phyloP scores from a whole-genome alignment of 2,329 filamentous ascomycete species.

The Fusarium sp. region DNA sequence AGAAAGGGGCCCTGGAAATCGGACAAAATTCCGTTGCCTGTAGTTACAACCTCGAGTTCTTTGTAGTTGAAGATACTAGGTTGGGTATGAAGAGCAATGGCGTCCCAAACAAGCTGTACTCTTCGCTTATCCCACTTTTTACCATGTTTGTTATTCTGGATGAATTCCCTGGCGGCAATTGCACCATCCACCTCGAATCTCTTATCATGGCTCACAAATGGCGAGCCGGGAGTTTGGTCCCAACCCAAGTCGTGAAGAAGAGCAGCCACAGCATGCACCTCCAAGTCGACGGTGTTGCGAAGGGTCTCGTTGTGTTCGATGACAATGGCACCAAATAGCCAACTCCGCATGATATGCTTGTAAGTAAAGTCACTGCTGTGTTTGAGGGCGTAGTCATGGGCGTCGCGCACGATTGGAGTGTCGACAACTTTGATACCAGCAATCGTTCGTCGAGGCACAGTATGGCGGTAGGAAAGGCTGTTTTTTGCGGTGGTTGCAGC shows the following conservation, averaged over 20 bases:
- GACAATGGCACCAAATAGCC: constrained; percentile 18
- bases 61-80: constrained; percentile 12
- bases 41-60: constrained; percentile 15
- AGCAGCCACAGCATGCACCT: constrained; percentile 18
- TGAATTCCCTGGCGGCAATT: constrained; percentile 9
- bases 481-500: not conserved
- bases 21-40: constrained; percentile 8
- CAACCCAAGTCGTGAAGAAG: constrained; percentile 26
- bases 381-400: not conserved
- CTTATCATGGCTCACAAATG: constrained; percentile 9
- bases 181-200: constrained; percentile 24
- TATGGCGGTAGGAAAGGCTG: not conserved
- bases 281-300: not conserved
- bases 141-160: constrained; percentile 2
- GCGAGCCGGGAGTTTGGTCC: constrained; percentile 9
- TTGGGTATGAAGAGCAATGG: constrained; percentile 23
- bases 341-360: constrained; percentile 25
- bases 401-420: constrained; percentile 9
- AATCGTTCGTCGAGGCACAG: not conserved
- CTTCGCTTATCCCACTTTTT: constrained; percentile 3
- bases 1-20: constrained; percentile 9
- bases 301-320: constrained; percentile 12
- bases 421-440: constrained; percentile 10
- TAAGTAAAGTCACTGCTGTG: constrained; percentile 16
- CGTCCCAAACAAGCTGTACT: constrained; percentile 14